Percentiles rank a stretch among this genome's conserved stretches.
These are phyloP conservation scores for Antrodiella citrinella DNA, from an alignment of 768 basidiomycete species.

Conservation along the genomic window DNA sequence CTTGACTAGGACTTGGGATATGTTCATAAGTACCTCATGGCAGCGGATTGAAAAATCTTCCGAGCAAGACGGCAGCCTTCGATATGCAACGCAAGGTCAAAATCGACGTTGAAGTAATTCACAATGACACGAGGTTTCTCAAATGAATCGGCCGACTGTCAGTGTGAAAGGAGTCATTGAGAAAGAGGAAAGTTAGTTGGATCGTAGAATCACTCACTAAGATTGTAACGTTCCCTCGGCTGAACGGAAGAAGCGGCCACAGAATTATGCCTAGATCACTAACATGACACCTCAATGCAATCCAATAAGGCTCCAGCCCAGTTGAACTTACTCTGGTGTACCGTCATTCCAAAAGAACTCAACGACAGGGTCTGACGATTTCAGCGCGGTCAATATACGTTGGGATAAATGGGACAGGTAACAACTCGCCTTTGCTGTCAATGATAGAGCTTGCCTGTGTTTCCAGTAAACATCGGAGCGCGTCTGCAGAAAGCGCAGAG, in stretches of 20 bases:
- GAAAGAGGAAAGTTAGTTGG: not conserved
- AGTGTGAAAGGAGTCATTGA: too few species aligned
- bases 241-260: constrained; percentile 51
- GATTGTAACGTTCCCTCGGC: constrained; percentile 42
- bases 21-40: constrained; percentile 29
- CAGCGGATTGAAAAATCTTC: constrained; percentile 31
- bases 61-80: constrained; percentile 39
- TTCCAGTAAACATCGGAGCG: too few species aligned
- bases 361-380: not conserved
- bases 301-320: too few species aligned
- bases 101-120: constrained; percentile 42
- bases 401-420: not conserved
- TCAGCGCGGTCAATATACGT: too few species aligned
- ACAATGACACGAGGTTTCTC: constrained; percentile 37
- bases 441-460: too few species aligned
- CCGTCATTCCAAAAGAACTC: constrained; percentile 9
- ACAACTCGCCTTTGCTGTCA: too few species aligned
- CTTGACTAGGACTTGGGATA: not conserved
- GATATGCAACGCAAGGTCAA: constrained; percentile 43
- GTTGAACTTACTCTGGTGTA: constrained; percentile 36
- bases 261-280: constrained; percentile 40
- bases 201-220: constrained; percentile 22
- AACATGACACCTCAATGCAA: not conserved
- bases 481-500: constrained; percentile 28
- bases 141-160: constrained; percentile 41